Conservation (phyloP, 2,329 filamentous ascomycete species). For the Botrytis deweyae region DNA sequence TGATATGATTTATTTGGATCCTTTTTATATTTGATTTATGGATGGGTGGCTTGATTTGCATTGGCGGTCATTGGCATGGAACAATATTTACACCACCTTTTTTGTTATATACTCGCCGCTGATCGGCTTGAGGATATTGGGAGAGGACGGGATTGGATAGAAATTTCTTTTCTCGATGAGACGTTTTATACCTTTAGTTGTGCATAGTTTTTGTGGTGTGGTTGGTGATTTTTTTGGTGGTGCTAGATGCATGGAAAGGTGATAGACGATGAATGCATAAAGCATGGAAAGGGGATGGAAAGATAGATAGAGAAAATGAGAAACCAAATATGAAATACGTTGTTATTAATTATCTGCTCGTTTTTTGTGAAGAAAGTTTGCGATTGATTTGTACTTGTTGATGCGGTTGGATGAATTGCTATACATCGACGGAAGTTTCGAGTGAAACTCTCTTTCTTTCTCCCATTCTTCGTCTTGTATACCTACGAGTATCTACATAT, state of each 20-base stretch:
- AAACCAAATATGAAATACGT: background rate
- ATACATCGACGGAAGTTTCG: background rate
- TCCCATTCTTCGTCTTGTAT: background rate
- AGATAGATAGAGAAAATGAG: background rate
- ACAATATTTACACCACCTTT: background rate
- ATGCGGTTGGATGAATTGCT: background rate
- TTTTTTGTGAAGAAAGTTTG: background rate
- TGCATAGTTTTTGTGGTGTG: background rate
- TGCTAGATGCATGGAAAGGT: background rate
- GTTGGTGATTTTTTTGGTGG: background rate
- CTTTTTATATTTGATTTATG: slow-evolving; percentile 1
- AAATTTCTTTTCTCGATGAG: background rate
- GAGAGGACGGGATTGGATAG: background rate
- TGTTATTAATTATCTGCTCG: background rate
- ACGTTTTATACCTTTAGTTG: slow-evolving; percentile 1
- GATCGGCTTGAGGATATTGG: slow-evolving; percentile 20
- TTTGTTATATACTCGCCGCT: slow-evolving; percentile 19
- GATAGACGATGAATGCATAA: background rate
- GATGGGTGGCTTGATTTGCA: slow-evolving; percentile 2
- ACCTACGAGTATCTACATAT: background rate
- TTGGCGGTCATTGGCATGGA: background rate
- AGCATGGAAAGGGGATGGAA: background rate
- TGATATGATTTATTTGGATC: background rate
- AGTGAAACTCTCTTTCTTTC: background rate
- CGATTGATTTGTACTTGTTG: background rate